A percentile compares a stretch with the other conserved stretches of the same genome.
These are phyloP conservation scores for Rubus parviflorus DNA, from an alignment of 306 rosid genomes.

Conservation along the genomic window DNA sequence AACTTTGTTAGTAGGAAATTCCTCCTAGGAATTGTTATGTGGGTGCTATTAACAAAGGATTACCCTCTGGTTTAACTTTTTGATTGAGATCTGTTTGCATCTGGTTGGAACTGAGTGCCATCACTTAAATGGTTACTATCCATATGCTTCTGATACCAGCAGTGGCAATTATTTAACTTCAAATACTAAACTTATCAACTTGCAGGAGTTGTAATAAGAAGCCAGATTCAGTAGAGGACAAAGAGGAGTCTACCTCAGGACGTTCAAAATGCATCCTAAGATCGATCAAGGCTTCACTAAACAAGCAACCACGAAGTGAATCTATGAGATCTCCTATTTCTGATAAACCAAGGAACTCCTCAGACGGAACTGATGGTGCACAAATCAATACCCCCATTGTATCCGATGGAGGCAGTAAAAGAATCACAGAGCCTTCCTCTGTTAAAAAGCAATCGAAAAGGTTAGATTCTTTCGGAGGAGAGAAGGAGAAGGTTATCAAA, in stretches of 20 bases:
- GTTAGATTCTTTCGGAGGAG: conserved; percentile 59
- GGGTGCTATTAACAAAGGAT: not conserved
- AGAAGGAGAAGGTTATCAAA: conserved; percentile 67
- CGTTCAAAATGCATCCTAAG: conserved; percentile 80
- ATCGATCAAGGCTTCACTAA: conserved; percentile 74
- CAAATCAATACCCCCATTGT: conserved; percentile 35
- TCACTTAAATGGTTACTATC: not conserved
- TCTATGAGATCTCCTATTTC: conserved; percentile 65
- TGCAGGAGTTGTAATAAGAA: conserved; percentile 60
- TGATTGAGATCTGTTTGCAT: not conserved
- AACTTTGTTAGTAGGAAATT: not conserved
- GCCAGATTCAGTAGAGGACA: conserved; percentile 49
- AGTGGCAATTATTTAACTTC: not conserved
- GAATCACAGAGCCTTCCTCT: conserved; percentile 45
- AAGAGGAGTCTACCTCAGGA: conserved; percentile 56
- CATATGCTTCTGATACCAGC: not conserved
- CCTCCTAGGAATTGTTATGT: not conserved
- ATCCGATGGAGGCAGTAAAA: conserved; percentile 55
- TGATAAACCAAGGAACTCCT: conserved; percentile 67
- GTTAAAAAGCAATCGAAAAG: conserved; percentile 48
- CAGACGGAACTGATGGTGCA: conserved; percentile 47
- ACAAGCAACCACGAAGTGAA: conserved; percentile 68
- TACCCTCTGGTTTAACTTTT: not conserved
- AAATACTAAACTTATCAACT: conserved; percentile 8
- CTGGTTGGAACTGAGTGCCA: not conserved